These are phyloP conservation scores for Penicillium fuscoglaucum DNA, from an alignment of 2,329 filamentous ascomycete genomes.

Conservation along the genomic window DNA sequence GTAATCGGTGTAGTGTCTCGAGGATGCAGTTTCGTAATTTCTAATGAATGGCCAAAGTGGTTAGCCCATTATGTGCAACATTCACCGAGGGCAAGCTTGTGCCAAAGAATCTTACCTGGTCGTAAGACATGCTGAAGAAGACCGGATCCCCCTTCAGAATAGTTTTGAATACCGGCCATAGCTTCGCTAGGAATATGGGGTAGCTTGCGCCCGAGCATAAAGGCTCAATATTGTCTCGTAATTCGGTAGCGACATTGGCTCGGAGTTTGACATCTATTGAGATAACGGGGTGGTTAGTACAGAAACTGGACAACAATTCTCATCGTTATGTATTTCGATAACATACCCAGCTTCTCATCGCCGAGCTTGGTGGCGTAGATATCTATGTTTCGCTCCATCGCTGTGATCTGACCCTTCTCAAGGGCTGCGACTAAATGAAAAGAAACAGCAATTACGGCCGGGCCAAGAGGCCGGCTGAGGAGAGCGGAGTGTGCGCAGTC, in stretches of 20 bases:
- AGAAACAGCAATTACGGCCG: conserved; percentile 34
- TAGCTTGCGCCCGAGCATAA: conserved; percentile 81
- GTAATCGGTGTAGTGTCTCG: conserved; percentile 90
- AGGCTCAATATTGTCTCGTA: conserved; percentile 84
- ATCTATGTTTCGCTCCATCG: conserved; percentile 51
- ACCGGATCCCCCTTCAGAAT: conserved; percentile 83
- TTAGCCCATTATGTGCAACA: conserved; percentile 3
- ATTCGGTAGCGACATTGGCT: conserved; percentile 75
- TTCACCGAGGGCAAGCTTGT: not conserved
- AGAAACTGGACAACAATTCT: not conserved
- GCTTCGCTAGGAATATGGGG: conserved; percentile 74
- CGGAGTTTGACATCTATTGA: conserved; percentile 73
- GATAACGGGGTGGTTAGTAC: conserved; percentile 6
- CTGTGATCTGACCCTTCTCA: conserved; percentile 27
- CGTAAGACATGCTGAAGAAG: conserved; percentile 84
- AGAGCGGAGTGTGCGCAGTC: conserved; percentile 31
- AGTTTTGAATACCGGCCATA: conserved; percentile 85
- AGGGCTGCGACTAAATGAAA: conserved; percentile 24
- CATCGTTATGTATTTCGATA: not conserved
- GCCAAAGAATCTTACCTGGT: conserved; percentile 65
- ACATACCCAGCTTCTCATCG: conserved; percentile 51
- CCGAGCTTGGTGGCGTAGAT: conserved; percentile 51
- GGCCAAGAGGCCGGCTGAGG: conserved; percentile 41
- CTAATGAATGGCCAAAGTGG: conserved; percentile 42
- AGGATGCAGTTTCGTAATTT: conserved; percentile 91